Evolutionary conservation across 192 early-diverging fungal genomes (phyloP), one percentile per base, ranked within the genome.

Genomic region (Linnemannia elongata): DNA sequence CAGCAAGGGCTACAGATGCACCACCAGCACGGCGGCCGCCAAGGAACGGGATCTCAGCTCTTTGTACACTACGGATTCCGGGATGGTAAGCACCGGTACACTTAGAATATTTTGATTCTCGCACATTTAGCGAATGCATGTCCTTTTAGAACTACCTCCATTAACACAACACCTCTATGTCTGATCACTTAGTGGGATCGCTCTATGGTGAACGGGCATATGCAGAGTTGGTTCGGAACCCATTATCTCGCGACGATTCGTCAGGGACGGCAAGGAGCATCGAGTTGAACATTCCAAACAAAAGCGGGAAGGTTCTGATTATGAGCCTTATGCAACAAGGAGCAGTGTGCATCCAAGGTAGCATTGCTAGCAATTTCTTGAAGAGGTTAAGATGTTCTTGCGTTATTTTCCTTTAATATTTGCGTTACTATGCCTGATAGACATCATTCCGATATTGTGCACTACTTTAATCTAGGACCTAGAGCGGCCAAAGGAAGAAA

Each of bases 1-100:
- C 57, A 66, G 60, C 60, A 66, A 33, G 60, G 27, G 12, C 4
- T 33, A 12, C 77, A 78, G 13, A 30, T 24, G 20, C 69, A 78
- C 10, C 47, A 10, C 12, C 60, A 60, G 13, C 79, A 80, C 38
- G 60, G 27, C 13, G 72, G 71, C 4, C 33, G 83, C 22, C 20
- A 74, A 20, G 74, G 69, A n/a, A 41, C 54, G 24, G 79, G 78
- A 72, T 80, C 83, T 12, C 83, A 86, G 27, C 79, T 87, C 1
- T 81, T 78, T 81, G 85, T 87, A 1, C 79, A 87, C 6, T 87
- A 87, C 42, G 85, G 85, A 74, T 87, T 87, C 39, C 70, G 79
- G 38, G 85, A 87, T 54, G 85, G 85, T 87, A 87, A 60, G 60
- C 10, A 55, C 9, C 5, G 4, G 45, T 6, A 5, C 22, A 52